Conservation (phyloP, 768 basidiomycete genomes). For the Termitomyces sp. region DNA sequence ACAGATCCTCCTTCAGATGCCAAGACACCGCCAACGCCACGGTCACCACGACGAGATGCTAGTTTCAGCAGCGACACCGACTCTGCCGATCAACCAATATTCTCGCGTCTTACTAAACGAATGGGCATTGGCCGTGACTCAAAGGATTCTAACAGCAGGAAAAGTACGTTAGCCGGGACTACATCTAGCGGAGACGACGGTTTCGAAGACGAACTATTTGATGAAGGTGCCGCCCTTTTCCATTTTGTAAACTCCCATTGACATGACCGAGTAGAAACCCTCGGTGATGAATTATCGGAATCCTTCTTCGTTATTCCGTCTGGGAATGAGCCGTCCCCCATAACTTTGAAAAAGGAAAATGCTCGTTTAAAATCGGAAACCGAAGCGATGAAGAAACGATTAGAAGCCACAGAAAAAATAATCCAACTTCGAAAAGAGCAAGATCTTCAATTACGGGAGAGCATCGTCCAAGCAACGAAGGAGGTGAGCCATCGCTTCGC, state of each 20-base stretch:
- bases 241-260: neutral
- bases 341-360: slow-evolving; percentile 65
- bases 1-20: slow-evolving; percentile 25
- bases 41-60: slow-evolving; percentile 38
- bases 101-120: slow-evolving; percentile 51
- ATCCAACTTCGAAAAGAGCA: slow-evolving; percentile 74
- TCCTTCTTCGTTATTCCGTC: slow-evolving; percentile 77
- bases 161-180: slow-evolving; percentile 11
- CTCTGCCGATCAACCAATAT: slow-evolving; percentile 53
- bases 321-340: slow-evolving; percentile 46
- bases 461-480: slow-evolving; percentile 68
- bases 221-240: slow-evolving; percentile 47
- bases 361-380: slow-evolving; percentile 55
- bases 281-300: slow-evolving; percentile 70
- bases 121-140: slow-evolving; percentile 40
- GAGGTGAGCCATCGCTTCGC: slow-evolving; percentile 36
- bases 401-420: slow-evolving; percentile 58
- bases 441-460: slow-evolving; percentile 75
- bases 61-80: slow-evolving; percentile 67
- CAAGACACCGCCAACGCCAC: slow-evolving; percentile 24
- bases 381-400: slow-evolving; percentile 49
- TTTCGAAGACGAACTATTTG: slow-evolving; percentile 60
- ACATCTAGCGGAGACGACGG: slow-evolving; percentile 36
- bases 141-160: slow-evolving; percentile 12
- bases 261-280: slow-evolving; percentile 7